Evolutionary conservation across 176 grass and related monocot genomes (phyloP), one percentile per base, ranked within the genome.

Genomic region (Cocos nucifera): DNA sequence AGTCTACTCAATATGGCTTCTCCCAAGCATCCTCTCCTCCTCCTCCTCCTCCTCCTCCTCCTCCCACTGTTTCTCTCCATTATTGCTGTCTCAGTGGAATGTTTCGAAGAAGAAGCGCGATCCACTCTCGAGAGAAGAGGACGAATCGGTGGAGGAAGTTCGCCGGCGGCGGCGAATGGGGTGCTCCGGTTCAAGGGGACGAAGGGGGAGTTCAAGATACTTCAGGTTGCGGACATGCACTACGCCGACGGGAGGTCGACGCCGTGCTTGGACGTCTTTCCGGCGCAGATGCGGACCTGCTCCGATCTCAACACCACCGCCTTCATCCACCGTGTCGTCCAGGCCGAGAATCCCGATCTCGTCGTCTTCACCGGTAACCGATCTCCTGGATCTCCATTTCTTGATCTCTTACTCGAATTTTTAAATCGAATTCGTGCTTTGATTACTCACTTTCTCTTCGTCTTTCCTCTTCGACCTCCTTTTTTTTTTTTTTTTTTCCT

Each of bases 181-280:
- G 25, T 59, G 59, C 79, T 97, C 56, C 84, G 78, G 69, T 90
- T 90, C 75, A 65, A 71, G 69, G 64, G 62, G 9, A 62, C 58
- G 29, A 71, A 57, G 4, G 86, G 92, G 10, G 79, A 83, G 69
- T 90, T 96, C 86, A 96, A 96, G 73, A 83, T 96, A 58, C 69
- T 90, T 53, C 86, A 96, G 75, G 87, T 96, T 58, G 92, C 92
- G 23, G 92, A 90, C 77, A 96, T 96, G 92, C 92, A 96, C 87
- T 96, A 88, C 77, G 87, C 73, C 10, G 49, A 96, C 69, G 92
- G 86, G 28, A 60, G 69, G 49, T 44, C 54, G 62, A 90, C 92
- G 44, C 69, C 0, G 35, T 97, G 92, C 75, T 56, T 78, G 57
- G 30, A 97, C 78, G 92, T 97, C 21, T 72, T 96, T 17, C 75